Conservation (phyloP, 371 early-diverging fungal genomes). For the Mortierella sp. region DNA sequence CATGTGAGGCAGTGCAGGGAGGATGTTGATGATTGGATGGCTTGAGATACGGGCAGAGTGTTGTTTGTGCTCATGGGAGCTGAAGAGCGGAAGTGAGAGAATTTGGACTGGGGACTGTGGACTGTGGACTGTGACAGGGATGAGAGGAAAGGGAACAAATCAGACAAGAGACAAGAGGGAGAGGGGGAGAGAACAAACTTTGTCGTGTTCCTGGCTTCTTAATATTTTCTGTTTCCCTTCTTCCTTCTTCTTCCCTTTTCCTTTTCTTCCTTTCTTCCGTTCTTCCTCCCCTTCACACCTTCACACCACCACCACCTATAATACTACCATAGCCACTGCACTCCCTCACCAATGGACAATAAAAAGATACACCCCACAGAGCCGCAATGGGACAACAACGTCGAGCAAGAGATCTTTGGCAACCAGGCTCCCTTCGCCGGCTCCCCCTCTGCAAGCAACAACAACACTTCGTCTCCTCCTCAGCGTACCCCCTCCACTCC, state of each 20-base stretch:
- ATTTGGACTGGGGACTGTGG: too few species aligned
- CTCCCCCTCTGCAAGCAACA: not conserved
- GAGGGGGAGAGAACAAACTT: not conserved
- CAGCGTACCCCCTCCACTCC: not conserved
- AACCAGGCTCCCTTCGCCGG: constrained; percentile 18
- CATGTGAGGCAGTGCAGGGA: too few species aligned
- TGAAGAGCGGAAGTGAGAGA: too few species aligned
- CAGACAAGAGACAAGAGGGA: not conserved
- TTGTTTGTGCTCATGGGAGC: too few species aligned
- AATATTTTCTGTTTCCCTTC: not conserved
- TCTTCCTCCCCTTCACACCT: not conserved
- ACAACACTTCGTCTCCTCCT: not conserved
- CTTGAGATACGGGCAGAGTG: not conserved
- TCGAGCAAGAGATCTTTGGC: constrained; percentile 25
- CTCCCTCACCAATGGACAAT: constrained; percentile 9
- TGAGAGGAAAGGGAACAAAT: too few species aligned
- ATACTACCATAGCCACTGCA: too few species aligned
- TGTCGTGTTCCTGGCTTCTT: not conserved
- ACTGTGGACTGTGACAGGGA: too few species aligned
- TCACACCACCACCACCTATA: not conserved
- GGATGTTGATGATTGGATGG: too few species aligned
- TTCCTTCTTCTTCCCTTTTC: not conserved
- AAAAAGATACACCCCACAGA: constrained; percentile 10
- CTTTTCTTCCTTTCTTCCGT: not conserved
- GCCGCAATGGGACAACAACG: constrained; percentile 1